Evolutionary conservation across 202 grass and related monocot genomes (phyloP).

Genomic region (Musa balbisiana): DNA sequence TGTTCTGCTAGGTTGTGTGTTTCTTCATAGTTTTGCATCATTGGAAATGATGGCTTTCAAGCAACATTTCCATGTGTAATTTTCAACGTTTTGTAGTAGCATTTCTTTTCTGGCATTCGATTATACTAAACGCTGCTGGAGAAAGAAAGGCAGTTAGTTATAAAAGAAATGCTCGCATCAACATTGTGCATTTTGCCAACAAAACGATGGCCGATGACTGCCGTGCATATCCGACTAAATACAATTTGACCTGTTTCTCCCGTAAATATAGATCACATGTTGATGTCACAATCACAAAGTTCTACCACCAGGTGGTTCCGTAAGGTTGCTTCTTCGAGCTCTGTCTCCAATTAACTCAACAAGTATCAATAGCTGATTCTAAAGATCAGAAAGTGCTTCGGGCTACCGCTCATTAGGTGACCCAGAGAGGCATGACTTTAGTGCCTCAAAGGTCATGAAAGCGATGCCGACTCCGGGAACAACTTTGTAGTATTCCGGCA

Average conservation of each 20-base stretch:
- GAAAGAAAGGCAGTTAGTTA: too few relatives aligned
- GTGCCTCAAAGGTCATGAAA: conserved; percentile 86
- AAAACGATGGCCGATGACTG: too few relatives aligned
- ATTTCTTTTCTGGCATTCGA: too few relatives aligned
- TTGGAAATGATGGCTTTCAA: too few relatives aligned
- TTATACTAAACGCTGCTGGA: too few relatives aligned
- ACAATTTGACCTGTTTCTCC: not conserved
- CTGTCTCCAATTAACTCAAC: too few relatives aligned
- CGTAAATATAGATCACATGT: not conserved
- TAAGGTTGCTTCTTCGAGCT: not conserved
- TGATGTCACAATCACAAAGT: not conserved
- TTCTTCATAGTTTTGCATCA: too few relatives aligned
- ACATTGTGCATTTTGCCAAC: too few relatives aligned
- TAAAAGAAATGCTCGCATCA: too few relatives aligned
- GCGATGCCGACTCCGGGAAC: conserved; percentile 85
- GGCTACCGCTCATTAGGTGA: conserved; percentile 38
- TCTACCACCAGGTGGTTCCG: not conserved
- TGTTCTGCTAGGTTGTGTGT: rapidly evolving
- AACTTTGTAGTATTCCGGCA: conserved; percentile 94
- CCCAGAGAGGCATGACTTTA: conserved; percentile 55
- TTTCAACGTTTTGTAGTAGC: too few relatives aligned
- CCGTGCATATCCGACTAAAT: not conserved
- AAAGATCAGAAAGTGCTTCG: not conserved
- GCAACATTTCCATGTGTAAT: too few relatives aligned
- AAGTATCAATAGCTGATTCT: not conserved